Percentiles rank a stretch among this genome's conserved stretches.
Conservation (phyloP, 2,329 filamentous ascomycete genomes). For the Zymoseptoria passerinii region DNA sequence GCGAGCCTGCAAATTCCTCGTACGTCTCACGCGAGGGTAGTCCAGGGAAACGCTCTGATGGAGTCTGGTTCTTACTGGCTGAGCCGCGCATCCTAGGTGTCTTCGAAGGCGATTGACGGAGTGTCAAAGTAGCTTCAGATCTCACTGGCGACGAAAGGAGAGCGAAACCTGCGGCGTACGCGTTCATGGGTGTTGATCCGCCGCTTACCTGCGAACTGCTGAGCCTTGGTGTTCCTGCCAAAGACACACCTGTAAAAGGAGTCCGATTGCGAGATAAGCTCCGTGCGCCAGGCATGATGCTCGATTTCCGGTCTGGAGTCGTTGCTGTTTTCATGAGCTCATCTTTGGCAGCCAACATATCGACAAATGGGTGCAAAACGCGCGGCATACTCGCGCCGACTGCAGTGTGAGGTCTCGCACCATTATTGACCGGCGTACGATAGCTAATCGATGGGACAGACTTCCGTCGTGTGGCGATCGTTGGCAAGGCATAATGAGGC, state of each 20-base stretch:
- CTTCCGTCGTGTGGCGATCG: slow-evolving; percentile 27
- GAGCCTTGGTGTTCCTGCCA: background rate
- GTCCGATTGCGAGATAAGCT: slow-evolving; percentile 2
- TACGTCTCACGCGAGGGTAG: slow-evolving; percentile 9
- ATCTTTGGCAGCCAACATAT: background rate
- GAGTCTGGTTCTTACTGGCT: background rate
- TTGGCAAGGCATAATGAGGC: slow-evolving; percentile 28
- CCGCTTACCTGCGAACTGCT: background rate
- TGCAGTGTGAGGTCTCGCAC: slow-evolving; percentile 22
- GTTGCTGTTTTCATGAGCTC: background rate
- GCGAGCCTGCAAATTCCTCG: slow-evolving; percentile 5
- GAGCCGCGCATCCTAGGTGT: slow-evolving; percentile 6
- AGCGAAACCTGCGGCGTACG: background rate
- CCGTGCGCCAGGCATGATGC: slow-evolving; percentile 1
- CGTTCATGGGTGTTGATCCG: background rate
- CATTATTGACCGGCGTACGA: slow-evolving; percentile 12
- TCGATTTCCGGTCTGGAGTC: background rate
- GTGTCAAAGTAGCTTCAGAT: background rate
- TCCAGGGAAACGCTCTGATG: slow-evolving; percentile 11
- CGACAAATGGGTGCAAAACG: slow-evolving; percentile 15
- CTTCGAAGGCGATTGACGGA: background rate
- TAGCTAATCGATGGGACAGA: slow-evolving; percentile 22
- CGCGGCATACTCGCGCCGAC: slow-evolving; percentile 23
- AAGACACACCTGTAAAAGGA: slow-evolving; percentile 1
- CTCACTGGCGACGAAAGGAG: background rate